phyloP scores from a whole-genome alignment of 305 asterid species.

The Fraxinus paxiana region DNA sequence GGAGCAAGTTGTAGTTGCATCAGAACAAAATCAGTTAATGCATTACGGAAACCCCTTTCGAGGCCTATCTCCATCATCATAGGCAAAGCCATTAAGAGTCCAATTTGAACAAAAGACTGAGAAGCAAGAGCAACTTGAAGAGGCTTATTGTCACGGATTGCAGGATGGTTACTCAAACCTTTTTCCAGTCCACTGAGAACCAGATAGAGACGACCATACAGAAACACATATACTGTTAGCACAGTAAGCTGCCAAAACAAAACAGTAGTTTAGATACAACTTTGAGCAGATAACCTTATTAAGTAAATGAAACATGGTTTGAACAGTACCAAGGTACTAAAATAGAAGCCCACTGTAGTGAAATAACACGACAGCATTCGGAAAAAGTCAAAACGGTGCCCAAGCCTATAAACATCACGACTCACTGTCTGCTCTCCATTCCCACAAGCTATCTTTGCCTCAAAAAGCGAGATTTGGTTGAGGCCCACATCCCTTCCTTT shows the following conservation, averaged over 20 bases:
- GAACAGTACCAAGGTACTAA: constrained; percentile 70
- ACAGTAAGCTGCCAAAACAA: constrained; percentile 72
- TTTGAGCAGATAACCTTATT: constrained; percentile 3
- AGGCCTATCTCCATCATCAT: constrained; percentile 99
- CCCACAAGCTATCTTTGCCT: constrained; percentile 94
- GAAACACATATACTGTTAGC: constrained; percentile 75
- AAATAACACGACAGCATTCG: constrained; percentile 88
- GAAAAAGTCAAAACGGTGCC: constrained; percentile 96
- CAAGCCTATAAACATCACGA: constrained; percentile 90
- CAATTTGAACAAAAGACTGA: constrained; percentile 91
- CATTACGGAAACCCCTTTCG: constrained; percentile 83
- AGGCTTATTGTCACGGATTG: constrained; percentile 79
- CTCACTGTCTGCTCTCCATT: constrained; percentile 95
- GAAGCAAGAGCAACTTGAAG: constrained; percentile 99
- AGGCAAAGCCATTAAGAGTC: constrained; percentile 90
- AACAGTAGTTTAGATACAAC: constrained; percentile 20
- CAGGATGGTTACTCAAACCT: constrained; percentile 64
- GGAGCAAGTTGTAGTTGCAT: constrained; percentile 97
- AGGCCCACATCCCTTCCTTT: constrained; percentile 98
- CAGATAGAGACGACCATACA: constrained; percentile 93
- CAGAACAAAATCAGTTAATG: constrained; percentile 76
- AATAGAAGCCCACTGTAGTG: constrained; percentile 92
- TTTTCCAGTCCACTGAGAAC: constrained; percentile 89
- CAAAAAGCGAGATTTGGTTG: constrained; percentile 84
- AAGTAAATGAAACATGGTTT: constrained; percentile 9